Percentiles rank a stretch among this genome's conserved stretches.
Evolutionary conservation across 1,284 basidiomycete genomes (phyloP).

Genomic region (Ceratobasidium sp.): DNA sequence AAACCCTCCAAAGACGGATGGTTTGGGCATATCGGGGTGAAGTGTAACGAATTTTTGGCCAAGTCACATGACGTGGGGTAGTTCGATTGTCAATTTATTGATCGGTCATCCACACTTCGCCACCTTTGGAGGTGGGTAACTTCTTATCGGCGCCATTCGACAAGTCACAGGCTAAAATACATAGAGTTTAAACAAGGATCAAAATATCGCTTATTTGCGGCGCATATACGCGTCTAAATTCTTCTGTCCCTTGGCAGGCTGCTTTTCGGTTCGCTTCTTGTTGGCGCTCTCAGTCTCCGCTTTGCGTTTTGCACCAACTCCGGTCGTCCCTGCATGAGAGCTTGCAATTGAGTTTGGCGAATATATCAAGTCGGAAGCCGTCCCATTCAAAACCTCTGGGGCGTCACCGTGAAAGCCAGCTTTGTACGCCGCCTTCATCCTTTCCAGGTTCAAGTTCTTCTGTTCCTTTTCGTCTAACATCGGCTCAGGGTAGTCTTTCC

Average conservation of each 20-base stretch:
- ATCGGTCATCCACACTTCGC: too few species aligned
- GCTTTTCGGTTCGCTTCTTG: conserved; percentile 10
- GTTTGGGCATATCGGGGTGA: conserved; percentile 18
- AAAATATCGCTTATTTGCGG: conserved; percentile 14
- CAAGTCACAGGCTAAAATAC: too few species aligned
- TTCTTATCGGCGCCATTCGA: too few species aligned
- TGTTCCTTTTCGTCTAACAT: conserved; percentile 59
- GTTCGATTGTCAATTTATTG: too few species aligned
- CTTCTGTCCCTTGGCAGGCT: neutral
- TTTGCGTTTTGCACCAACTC: neutral
- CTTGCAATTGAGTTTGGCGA: conserved; percentile 41
- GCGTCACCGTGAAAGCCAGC: conserved; percentile 54
- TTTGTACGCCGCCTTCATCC: conserved; percentile 57
- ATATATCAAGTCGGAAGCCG: conserved; percentile 51
- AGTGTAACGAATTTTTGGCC: neutral
- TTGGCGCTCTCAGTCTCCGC: neutral
- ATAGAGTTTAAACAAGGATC: too few species aligned
- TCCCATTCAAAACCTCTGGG: conserved; percentile 55
- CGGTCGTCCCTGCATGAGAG: neutral
- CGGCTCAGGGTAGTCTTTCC: conserved; percentile 59
- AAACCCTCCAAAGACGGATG: conserved; percentile 17
- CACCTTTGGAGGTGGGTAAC: too few species aligned
- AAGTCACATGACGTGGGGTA: too few species aligned
- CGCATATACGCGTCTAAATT: conserved; percentile 21
- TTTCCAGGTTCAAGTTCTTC: conserved; percentile 49